phyloP scores from a whole-genome alignment of 768 basidiomycete genomes.

The Sporobolomyces pararoseus region DNA sequence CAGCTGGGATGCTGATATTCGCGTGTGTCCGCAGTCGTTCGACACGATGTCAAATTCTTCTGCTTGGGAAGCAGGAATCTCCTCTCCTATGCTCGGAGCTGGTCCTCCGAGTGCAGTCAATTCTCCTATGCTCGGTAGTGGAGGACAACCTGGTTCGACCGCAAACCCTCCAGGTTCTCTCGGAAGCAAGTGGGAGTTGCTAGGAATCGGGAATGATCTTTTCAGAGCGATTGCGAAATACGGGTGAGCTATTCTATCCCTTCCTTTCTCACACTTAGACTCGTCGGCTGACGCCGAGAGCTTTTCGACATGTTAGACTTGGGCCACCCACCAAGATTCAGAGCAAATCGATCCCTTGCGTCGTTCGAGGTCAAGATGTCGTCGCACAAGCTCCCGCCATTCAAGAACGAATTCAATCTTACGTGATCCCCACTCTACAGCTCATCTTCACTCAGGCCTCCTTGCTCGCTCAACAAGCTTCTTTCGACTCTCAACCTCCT shows the following conservation, averaged over 20 bases:
- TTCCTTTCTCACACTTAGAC: background rate
- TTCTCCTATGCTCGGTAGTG: constrained; percentile 20
- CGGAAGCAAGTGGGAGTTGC: constrained; percentile 93
- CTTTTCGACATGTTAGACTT: no score
- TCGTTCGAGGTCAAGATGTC: constrained; percentile 83
- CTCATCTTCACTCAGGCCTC: constrained; percentile 56
- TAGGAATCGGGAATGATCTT: constrained; percentile 77
- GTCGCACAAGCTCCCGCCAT: constrained; percentile 99
- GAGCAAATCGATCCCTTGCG: constrained; percentile 90
- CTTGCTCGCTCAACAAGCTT: constrained; percentile 18
- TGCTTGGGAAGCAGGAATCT: constrained; percentile 23
- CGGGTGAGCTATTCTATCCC: constrained; percentile 48
- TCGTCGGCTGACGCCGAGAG: no score
- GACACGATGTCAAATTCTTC: constrained; percentile 13
- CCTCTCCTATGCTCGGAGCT: constrained; percentile 56
- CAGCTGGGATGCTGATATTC: background rate
- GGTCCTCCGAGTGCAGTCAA: constrained; percentile 60
- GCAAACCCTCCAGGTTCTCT: constrained; percentile 59
- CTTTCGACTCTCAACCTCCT: constrained; percentile 43
- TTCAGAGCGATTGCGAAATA: constrained; percentile 85
- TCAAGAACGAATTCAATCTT: constrained; percentile 95
- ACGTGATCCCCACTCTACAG: constrained; percentile 86
- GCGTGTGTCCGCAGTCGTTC: constrained; percentile 7
- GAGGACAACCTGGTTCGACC: constrained; percentile 55
- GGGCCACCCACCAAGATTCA: constrained; percentile 99